Evolutionary conservation across 495 filamentous ascomycete genomes (phyloP).

Genomic region (Tuber aestivum): DNA sequence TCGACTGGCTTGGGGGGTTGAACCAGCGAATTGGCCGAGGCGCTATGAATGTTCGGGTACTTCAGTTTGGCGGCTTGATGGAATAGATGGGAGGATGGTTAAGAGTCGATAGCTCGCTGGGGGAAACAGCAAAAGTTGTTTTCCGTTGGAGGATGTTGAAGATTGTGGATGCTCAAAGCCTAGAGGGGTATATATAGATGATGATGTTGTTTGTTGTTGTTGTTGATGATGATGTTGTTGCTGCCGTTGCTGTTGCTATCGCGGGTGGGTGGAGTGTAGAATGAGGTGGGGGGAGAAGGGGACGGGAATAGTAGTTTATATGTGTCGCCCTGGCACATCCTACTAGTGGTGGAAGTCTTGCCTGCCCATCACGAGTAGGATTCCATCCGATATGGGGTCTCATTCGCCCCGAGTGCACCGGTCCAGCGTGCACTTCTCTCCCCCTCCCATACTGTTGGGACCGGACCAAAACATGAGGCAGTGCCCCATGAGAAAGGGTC

Average conservation of each 20-base stretch:
- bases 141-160: constrained; percentile 2
- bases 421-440: neutral
- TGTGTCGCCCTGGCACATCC: neutral
- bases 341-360: neutral
- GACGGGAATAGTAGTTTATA: neutral
- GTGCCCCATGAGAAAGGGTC: neutral
- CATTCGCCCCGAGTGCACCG: neutral
- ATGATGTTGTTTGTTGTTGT: neutral
- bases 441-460: neutral
- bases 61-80: constrained; percentile 2
- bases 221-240: neutral
- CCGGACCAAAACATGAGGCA: neutral
- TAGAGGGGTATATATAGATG: neutral
- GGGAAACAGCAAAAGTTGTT: neutral
- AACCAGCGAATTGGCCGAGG: constrained; percentile 1
- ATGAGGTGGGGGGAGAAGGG: neutral
- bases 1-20: constrained; percentile 10
- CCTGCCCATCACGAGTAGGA: neutral
- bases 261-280: neutral
- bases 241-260: neutral
- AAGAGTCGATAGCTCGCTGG: neutral
- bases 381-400: neutral
- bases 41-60: neutral
- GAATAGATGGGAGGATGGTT: neutral
- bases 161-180: neutral